Evolutionary conservation across 208 protist species (phyloP), one percentile per base, ranked within the genome.

Genomic region (Leishmania amazonensis): DNA sequence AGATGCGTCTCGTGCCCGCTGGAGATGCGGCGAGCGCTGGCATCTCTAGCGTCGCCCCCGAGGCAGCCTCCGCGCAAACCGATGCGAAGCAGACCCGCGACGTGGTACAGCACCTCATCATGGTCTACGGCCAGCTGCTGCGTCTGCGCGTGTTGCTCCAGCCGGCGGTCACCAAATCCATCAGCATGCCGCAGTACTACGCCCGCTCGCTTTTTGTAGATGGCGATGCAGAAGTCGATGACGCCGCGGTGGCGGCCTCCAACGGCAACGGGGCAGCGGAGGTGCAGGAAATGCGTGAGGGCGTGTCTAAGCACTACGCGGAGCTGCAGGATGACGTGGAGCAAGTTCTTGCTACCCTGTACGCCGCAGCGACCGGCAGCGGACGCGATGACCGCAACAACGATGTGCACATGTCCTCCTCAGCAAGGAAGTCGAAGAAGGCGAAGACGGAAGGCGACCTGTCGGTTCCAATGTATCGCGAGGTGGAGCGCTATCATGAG

Each of bases 161-260:
- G 83, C 93, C 93, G 0, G 85, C 85, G 11, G 85, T 97, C 35
- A 83, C 86, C 13, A 88, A 89, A 4, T 86, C 90, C 19, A 85
- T 96, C 13, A 78, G 88, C 7, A 74, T 97, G 67, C 94, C 94
- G 60, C 94, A 97, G 85, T 94, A 96, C 79, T 97, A 97, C 81
- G 89, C 94, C 1, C 73, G 83, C n/a, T 45, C 75, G 3, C 83
- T 93, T 62, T 97, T 94, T 67, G 15, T 85, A 1, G 40, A 81
- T 3, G 65, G 80, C 77, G 62, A 83, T 65, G 54, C 70, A 6
- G 79, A 76, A 1, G 81, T 83, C 13, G 84, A 87, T 38, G 35
- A 28, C n/a, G 83, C 51, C 17, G 65, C 87, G 13, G 60, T 42
- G 11, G 47, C 80, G 6, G 79, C 71, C 47, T 70, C 83, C 38